A percentile compares a stretch with the other conserved stretches of the same genome.
phyloP scores from a whole-genome alignment of 306 rosid genomes.

The Fagus crenata region DNA sequence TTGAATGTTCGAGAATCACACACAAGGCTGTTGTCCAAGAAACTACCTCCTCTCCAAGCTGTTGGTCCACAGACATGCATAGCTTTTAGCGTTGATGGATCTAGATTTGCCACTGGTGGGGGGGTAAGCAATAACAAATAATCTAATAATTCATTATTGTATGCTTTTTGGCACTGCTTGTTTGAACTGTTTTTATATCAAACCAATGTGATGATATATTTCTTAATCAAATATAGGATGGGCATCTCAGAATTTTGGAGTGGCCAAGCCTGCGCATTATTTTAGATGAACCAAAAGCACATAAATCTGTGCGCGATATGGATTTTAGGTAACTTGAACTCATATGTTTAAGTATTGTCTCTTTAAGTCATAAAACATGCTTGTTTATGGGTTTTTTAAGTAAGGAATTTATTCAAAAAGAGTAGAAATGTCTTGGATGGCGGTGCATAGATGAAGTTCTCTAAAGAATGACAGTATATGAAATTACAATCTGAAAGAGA shows the following conservation, averaged over 20 bases:
- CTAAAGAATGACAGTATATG: no score
- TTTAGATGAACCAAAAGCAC: conserved; percentile 87
- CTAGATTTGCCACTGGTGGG: conserved; percentile 88
- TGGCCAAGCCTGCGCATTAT: conserved; percentile 73
- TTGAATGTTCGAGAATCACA: conserved; percentile 51
- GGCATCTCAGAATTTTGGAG: conserved; percentile 79
- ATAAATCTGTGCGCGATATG: conserved; percentile 76
- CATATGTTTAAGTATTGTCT: not conserved
- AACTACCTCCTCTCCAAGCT: conserved; percentile 49
- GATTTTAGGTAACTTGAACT: conserved; percentile 68
- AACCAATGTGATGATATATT: conserved; percentile 27
- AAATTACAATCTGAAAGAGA: no score
- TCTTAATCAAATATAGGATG: conserved; percentile 56
- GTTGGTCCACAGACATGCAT: conserved; percentile 73
- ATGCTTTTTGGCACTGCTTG: not conserved
- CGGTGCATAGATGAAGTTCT: no score
- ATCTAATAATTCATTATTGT: conserved; percentile 19
- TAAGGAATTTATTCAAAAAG: no score
- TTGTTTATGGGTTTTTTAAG: not conserved
- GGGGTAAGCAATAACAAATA: conserved; percentile 48
- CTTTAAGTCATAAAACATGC: not conserved
- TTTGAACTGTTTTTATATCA: not conserved
- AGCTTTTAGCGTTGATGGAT: conserved; percentile 85
- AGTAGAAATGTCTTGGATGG: no score
- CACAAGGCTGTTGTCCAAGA: conserved; percentile 63